Percentiles rank a stretch among this genome's conserved stretches.
phyloP scores from a whole-genome alignment of 345 rosid species.

The Zanthoxylum bungeanum region DNA sequence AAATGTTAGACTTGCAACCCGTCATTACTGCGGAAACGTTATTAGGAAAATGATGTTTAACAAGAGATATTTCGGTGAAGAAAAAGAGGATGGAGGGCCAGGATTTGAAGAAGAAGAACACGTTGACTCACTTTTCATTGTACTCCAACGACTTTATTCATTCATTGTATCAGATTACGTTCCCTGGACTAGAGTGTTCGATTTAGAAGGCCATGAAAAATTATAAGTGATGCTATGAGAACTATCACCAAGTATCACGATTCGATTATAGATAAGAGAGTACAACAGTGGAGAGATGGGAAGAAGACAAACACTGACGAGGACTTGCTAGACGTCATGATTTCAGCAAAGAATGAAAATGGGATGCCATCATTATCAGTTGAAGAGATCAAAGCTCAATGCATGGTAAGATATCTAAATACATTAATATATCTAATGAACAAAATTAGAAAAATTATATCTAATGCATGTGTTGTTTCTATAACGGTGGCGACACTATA shows the following conservation, averaged over 20 bases:
- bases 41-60: not conserved
- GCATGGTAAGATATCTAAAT: too few relatives aligned
- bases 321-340: not conserved
- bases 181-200: not conserved
- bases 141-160: not conserved
- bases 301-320: not conserved
- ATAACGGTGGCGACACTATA: too few relatives aligned
- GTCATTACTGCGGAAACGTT: not conserved
- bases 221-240: not conserved
- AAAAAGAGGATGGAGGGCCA: not conserved
- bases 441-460: too few relatives aligned
- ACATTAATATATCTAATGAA: too few relatives aligned
- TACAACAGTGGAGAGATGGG: not conserved
- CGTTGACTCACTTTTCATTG: not conserved
- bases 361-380: not conserved
- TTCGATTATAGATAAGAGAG: not conserved
- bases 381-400: not conserved
- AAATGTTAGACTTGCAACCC: not conserved
- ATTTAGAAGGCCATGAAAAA: not conserved
- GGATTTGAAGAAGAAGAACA: not conserved
- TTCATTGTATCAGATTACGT: not conserved
- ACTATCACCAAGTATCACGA: not conserved
- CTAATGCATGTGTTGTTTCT: too few relatives aligned
- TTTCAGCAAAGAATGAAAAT: not conserved
- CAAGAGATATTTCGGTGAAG: not conserved